Evolutionary conservation across 352 stramenopile species (phyloP).

Genomic region (Phytophthora agathidicida): DNA sequence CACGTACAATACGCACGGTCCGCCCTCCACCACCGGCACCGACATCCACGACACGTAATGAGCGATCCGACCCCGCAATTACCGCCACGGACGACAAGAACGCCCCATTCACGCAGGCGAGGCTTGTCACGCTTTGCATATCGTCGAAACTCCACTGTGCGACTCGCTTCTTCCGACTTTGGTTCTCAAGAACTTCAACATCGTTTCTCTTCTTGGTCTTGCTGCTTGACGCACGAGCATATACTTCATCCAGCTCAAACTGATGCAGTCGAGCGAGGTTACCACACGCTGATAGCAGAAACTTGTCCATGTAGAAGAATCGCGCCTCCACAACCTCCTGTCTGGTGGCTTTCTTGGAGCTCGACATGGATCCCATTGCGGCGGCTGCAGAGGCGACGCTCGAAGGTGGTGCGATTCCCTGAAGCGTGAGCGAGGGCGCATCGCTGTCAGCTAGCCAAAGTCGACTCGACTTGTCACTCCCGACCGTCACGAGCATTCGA

Average conservation of each 20-base stretch:
- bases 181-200: constrained; percentile 55
- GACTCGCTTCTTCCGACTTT: constrained; percentile 70
- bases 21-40: constrained; percentile 46
- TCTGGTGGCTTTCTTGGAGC: constrained; percentile 52
- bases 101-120: constrained; percentile 81
- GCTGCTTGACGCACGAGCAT: constrained; percentile 42
- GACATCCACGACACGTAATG: constrained; percentile 77
- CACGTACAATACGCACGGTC: constrained; percentile 61
- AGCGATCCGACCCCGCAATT: constrained; percentile 75
- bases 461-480: constrained; percentile 68
- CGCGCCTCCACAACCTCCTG: constrained; percentile 69
- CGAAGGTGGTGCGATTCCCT: constrained; percentile 44
- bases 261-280: constrained; percentile 73
- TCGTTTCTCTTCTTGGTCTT: constrained; percentile 35
- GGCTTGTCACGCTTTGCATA: constrained; percentile 70
- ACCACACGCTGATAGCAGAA: constrained; percentile 72
- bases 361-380: constrained; percentile 36
- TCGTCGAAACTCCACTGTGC: constrained; percentile 64
- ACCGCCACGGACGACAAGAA: constrained; percentile 84
- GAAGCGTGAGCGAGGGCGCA: constrained; percentile 58
- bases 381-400: constrained; percentile 34
- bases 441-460: constrained; percentile 75
- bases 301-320: constrained; percentile 93
- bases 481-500: constrained; percentile 70
- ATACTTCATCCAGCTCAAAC: constrained; percentile 73